Evolutionary conservation across 139 green algal species (phyloP).

Genomic region (Eudorina sp.): DNA sequence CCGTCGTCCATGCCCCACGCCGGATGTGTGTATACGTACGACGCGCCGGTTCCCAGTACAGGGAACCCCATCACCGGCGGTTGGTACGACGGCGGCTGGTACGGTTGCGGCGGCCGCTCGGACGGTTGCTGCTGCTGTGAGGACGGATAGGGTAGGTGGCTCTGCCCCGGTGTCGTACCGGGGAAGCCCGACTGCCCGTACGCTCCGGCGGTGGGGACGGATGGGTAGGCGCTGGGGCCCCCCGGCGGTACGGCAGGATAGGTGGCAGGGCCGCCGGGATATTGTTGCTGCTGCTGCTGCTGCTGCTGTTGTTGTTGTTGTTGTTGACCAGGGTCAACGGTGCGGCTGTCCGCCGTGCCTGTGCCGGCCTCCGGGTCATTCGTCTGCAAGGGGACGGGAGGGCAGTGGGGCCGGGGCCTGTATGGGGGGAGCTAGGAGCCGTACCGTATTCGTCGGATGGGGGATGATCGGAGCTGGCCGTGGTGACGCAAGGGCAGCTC

Average conservation of each 20-base stretch:
- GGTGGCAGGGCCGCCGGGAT: slow-evolving; percentile 13
- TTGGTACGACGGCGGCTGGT: not conserved
- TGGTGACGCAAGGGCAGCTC: too few species aligned
- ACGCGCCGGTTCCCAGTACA: slow-evolving; percentile 1
- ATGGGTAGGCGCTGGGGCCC: not conserved
- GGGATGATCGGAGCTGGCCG: too few species aligned
- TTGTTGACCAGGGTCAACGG: not conserved
- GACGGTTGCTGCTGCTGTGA: not conserved
- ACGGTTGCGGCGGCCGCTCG: not conserved
- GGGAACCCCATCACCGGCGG: slow-evolving; percentile 12
- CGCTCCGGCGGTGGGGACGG: not conserved
- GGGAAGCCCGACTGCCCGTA: not conserved
- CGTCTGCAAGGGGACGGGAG: not conserved
- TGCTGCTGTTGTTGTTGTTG: not conserved
- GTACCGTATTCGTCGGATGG: too few species aligned
- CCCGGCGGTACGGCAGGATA: too few species aligned
- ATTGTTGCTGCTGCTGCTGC: not conserved
- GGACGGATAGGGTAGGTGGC: too few species aligned
- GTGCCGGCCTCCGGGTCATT: not conserved
- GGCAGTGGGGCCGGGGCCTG: too few species aligned
- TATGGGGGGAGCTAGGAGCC: too few species aligned
- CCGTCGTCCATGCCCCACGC: slow-evolving; percentile 4
- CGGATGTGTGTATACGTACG: not conserved
- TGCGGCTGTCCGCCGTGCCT: not conserved
- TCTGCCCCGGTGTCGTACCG: not conserved